A percentile compares a stretch with the other conserved stretches of the same genome.
Conservation (phyloP, 345 rosid species). For the Garcia nutans region DNA sequence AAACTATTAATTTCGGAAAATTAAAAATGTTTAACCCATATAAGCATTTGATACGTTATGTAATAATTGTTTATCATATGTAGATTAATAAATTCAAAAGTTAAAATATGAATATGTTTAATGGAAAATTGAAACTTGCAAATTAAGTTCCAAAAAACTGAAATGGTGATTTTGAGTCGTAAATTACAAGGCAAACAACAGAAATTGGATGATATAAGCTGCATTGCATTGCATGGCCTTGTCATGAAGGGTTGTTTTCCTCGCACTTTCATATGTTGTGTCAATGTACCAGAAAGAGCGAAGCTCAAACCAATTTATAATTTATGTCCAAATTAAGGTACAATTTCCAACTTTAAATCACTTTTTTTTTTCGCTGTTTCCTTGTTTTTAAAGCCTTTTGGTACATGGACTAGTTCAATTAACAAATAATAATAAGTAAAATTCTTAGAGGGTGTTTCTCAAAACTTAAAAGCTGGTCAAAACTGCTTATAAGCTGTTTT, state of each 20-base stretch:
- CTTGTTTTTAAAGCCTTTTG: not conserved
- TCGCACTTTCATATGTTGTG: conserved; percentile 16
- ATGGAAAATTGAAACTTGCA: too few relatives aligned
- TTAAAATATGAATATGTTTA: too few relatives aligned
- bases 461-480: too few relatives aligned
- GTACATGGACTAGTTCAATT: too few relatives aligned
- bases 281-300: not conserved
- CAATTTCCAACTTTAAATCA: not conserved
- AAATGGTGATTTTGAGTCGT: not conserved
- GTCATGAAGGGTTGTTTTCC: conserved; percentile 17
- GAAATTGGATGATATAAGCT: not conserved
- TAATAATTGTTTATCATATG: too few relatives aligned
- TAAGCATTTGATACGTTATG: too few relatives aligned
- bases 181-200: not conserved
- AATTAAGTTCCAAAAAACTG: not conserved
- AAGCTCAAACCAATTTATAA: not conserved
- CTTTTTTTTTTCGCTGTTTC: not conserved
- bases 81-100: not conserved
- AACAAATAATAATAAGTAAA: too few relatives aligned
- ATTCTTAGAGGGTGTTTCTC: too few relatives aligned
- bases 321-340: not conserved
- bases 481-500: too few relatives aligned
- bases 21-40: too few relatives aligned
- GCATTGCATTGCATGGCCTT: not conserved
- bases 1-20: too few relatives aligned